Evolutionary conservation across 176 grass and related monocot species (phyloP).

Genomic region (Metroxylon sagu): DNA sequence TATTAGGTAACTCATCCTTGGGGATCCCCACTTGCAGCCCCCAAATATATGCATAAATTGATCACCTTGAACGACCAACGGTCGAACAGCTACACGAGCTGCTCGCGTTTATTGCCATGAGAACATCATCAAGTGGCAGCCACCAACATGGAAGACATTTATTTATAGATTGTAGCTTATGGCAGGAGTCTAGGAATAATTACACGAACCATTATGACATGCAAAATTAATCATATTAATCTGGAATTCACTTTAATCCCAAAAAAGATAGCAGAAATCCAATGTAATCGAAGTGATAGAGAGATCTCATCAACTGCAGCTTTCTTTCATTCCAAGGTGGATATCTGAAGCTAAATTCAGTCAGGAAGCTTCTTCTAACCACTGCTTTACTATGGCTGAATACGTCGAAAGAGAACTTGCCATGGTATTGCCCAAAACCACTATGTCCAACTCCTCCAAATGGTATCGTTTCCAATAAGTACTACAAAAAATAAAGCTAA

Average conservation of each 20-base stretch:
- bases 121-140: too few relatives aligned
- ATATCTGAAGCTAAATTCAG: slow-evolving; percentile 59
- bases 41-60: too few relatives aligned
- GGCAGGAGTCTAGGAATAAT: too few relatives aligned
- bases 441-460: slow-evolving; percentile 84
- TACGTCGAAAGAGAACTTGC: slow-evolving; percentile 83
- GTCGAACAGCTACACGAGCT: too few relatives aligned
- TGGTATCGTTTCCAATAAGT: slow-evolving; percentile 47
- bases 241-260: slow-evolving; percentile 36
- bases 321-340: slow-evolving; percentile 75
- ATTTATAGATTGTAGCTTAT: too few relatives aligned
- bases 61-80: too few relatives aligned
- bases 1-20: too few relatives aligned
- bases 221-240: too few relatives aligned
- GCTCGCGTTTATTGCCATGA: too few relatives aligned
- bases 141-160: too few relatives aligned
- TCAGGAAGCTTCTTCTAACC: slow-evolving; percentile 44
- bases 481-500: slow-evolving; percentile 24
- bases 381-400: slow-evolving; percentile 92
- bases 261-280: slow-evolving; percentile 43
- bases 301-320: slow-evolving; percentile 46
- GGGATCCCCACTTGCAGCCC: too few relatives aligned
- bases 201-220: too few relatives aligned
- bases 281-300: slow-evolving; percentile 52
- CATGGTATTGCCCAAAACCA: slow-evolving; percentile 87